phyloP scores from a whole-genome alignment of 768 basidiomycete species.

The Lentinula aciculospora region DNA sequence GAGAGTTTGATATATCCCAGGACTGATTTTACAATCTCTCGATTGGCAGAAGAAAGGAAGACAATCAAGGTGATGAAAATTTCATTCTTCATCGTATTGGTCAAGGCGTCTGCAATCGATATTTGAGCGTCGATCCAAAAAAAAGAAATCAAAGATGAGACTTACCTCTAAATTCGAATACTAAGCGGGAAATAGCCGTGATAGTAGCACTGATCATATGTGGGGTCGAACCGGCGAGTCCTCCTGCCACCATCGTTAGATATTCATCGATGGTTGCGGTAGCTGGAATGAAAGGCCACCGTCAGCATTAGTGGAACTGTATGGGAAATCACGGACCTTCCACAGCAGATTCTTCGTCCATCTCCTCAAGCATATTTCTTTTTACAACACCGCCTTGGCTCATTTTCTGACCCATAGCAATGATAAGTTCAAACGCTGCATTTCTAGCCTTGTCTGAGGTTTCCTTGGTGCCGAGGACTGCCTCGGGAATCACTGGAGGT shows the following conservation, averaged over 20 bases:
- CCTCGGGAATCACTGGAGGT: slow-evolving; percentile 87
- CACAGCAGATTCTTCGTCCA: slow-evolving; percentile 63
- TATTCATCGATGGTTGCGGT: slow-evolving; percentile 84
- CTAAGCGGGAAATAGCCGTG: slow-evolving; percentile 86
- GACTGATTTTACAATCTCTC: slow-evolving; percentile 96
- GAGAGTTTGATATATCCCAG: slow-evolving; percentile 93
- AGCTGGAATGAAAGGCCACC: slow-evolving; percentile 25
- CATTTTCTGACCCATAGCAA: slow-evolving; percentile 94
- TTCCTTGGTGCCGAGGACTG: slow-evolving; percentile 93
- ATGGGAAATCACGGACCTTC: slow-evolving; percentile 35
- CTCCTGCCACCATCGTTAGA: slow-evolving; percentile 94
- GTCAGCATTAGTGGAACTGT: slow-evolving; percentile 5
- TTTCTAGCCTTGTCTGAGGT: slow-evolving; percentile 88
- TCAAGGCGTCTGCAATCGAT: slow-evolving; percentile 52
- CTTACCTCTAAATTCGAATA: slow-evolving; percentile 94
- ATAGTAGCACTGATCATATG: slow-evolving; percentile 99
- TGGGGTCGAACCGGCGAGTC: slow-evolving; percentile 86
- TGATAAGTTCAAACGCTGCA: slow-evolving; percentile 85
- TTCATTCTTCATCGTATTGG: slow-evolving; percentile 70
- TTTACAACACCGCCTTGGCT: slow-evolving; percentile 77
- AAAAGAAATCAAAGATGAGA: background rate
- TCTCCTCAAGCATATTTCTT: slow-evolving; percentile 70
- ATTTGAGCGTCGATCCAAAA: background rate
- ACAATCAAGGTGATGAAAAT: slow-evolving; percentile 83
- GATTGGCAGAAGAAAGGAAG: slow-evolving; percentile 89